Conservation (phyloP, 176 grass and related monocot species). For the Juncus effusus region DNA sequence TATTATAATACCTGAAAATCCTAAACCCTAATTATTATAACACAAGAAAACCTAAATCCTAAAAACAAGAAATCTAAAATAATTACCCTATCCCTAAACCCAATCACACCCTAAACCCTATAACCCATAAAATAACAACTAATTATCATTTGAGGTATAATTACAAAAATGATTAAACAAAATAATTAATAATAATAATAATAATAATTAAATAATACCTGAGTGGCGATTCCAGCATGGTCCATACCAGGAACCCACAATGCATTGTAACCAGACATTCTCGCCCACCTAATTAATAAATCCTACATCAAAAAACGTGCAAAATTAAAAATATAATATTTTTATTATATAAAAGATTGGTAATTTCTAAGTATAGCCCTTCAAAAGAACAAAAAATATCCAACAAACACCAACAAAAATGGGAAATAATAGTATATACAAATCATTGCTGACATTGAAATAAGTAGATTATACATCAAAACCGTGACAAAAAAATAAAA, state of each 20-base stretch:
- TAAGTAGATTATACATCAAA: background rate
- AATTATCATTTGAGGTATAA: background rate
- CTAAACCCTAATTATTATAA: background rate
- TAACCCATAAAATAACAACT: too few species aligned
- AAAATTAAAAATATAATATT: background rate
- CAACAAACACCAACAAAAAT: background rate
- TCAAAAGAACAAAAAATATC: constrained; percentile 1
- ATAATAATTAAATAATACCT: constrained; percentile 36
- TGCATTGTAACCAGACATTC: constrained; percentile 91
- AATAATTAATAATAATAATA: background rate
- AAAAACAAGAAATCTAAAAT: too few species aligned
- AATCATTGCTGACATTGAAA: too few species aligned
- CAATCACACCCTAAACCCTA: too few species aligned
- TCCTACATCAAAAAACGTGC: constrained; percentile 48
- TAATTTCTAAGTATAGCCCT: too few species aligned
- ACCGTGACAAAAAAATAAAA: background rate
- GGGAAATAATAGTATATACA: too few species aligned
- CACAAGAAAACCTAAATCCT: too few species aligned
- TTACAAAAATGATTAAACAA: constrained; percentile 6
- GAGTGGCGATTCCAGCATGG: constrained; percentile 96
- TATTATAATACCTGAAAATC: constrained; percentile 6
- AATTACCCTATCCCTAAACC: too few species aligned
- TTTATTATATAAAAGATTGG: too few species aligned
- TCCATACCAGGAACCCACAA: constrained; percentile 91
- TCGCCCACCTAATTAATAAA: constrained; percentile 73